Evolutionary conservation across 164 flowering plant genomes (phyloP).

Genomic region (Piper betle): DNA sequence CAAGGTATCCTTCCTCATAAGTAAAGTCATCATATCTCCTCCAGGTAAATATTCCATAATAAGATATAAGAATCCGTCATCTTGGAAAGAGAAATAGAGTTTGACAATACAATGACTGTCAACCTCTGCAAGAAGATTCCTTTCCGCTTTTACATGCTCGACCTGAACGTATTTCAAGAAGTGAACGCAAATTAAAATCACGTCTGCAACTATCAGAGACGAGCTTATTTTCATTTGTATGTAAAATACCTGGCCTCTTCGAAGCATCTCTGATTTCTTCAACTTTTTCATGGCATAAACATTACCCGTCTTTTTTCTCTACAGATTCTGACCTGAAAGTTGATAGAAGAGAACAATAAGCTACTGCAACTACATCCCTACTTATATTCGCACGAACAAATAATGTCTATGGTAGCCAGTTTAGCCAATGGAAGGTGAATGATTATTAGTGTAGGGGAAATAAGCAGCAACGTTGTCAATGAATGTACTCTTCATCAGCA

Average conservation of each 20-base stretch:
- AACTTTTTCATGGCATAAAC: slow-evolving; percentile 97
- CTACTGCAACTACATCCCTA: background rate
- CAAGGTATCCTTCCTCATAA: slow-evolving; percentile 89
- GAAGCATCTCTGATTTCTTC: slow-evolving; percentile 95
- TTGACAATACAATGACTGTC: slow-evolving; percentile 96
- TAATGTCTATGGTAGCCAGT: too few species aligned
- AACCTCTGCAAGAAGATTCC: slow-evolving; percentile 91
- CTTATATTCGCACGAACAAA: too few species aligned
- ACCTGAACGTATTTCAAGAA: slow-evolving; percentile 29
- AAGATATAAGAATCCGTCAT: slow-evolving; percentile 82
- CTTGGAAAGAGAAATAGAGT: slow-evolving; percentile 96
- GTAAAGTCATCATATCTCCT: slow-evolving; percentile 98
- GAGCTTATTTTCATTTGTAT: background rate
- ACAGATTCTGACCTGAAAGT: slow-evolving; percentile 70
- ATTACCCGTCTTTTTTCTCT: slow-evolving; percentile 68
- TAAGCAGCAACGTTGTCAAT: too few species aligned
- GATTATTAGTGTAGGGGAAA: too few species aligned
- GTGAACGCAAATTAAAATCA: background rate
- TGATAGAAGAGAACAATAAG: background rate
- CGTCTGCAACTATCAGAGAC: slow-evolving; percentile 2
- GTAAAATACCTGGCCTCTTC: slow-evolving; percentile 76
- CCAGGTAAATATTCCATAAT: slow-evolving; percentile 98
- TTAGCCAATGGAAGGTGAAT: too few species aligned
- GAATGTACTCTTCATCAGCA: too few species aligned
- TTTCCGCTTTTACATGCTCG: slow-evolving; percentile 97